Percentiles rank a stretch among this genome's conserved stretches.
Evolutionary conservation across 768 basidiomycete species (phyloP).

Genomic region (Neoboletus magnificus): DNA sequence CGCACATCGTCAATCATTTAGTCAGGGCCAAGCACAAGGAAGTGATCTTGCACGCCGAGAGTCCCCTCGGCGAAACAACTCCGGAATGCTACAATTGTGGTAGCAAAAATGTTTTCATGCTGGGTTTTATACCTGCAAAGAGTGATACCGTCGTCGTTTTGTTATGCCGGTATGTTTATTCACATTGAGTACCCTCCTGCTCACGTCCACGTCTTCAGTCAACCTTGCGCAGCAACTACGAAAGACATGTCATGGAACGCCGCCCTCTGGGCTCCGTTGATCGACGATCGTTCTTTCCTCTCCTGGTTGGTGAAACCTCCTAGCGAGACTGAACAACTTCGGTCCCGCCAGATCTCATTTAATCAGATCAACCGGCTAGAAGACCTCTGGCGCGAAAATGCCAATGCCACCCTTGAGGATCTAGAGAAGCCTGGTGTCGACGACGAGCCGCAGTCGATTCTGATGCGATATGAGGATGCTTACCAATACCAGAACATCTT

Average conservation of each 20-base stretch:
- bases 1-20: conserved; percentile 98
- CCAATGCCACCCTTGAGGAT: conserved; percentile 91
- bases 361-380: conserved; percentile 96
- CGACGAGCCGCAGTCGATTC: conserved; percentile 92
- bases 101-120: conserved; percentile 98
- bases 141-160: conserved; percentile 98
- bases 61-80: conserved; percentile 93
- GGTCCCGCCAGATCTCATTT: conserved; percentile 96
- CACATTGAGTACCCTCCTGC: neutral
- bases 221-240: conserved; percentile 96
- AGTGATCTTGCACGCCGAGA: conserved; percentile 93
- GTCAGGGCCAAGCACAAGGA: conserved; percentile 99
- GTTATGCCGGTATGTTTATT: conserved; percentile 74
- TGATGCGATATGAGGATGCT: conserved; percentile 93
- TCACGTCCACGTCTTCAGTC: conserved; percentile 44
- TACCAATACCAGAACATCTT: conserved; percentile 99
- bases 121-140: conserved; percentile 99
- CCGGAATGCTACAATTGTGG: conserved; percentile 99
- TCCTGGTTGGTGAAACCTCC: conserved; percentile 99
- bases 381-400: conserved; percentile 97
- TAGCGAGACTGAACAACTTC: conserved; percentile 91
- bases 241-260: conserved; percentile 99
- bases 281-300: conserved; percentile 98
- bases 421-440: conserved; percentile 97
- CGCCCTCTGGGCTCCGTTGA: conserved; percentile 95